Percentiles rank a stretch among this genome's conserved stretches.
Conservation (phyloP, 1,284 basidiomycete genomes). For the Tilletia setariae region DNA sequence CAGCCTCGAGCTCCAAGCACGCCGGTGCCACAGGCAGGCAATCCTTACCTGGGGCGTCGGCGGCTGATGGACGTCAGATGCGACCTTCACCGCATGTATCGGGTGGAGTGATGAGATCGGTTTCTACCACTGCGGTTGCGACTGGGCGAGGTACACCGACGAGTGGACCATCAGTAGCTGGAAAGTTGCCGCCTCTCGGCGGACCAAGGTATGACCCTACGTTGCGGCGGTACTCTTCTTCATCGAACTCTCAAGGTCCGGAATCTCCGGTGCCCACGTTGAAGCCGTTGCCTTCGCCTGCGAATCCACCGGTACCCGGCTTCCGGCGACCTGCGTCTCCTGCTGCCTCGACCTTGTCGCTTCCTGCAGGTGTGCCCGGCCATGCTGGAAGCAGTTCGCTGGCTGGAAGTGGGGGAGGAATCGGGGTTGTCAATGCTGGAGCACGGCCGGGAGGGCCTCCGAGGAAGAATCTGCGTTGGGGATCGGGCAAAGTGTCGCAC, state of each 20-base stretch:
- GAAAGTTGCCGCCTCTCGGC: neutral
- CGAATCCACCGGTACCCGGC: slow-evolving; percentile 10
- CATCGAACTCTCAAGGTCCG: slow-evolving; percentile 3
- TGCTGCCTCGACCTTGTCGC: slow-evolving; percentile 25
- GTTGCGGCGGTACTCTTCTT: neutral
- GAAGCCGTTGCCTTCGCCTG: neutral
- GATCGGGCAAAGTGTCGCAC: slow-evolving; percentile 44
- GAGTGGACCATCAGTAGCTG: neutral
- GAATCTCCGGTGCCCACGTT: neutral
- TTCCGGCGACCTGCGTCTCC: slow-evolving; percentile 21
- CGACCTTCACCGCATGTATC: too few relatives aligned
- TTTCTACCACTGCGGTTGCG: neutral
- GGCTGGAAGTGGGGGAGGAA: slow-evolving; percentile 18
- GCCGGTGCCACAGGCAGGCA: too few relatives aligned
- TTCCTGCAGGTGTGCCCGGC: slow-evolving; percentile 21
- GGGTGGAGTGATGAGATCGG: too few relatives aligned
- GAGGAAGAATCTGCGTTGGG: slow-evolving; percentile 50
- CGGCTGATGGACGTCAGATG: too few relatives aligned
- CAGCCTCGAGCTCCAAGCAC: neutral
- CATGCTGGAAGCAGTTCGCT: slow-evolving; percentile 23
- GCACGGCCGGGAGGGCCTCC: slow-evolving; percentile 33
- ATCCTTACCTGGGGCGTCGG: too few relatives aligned
- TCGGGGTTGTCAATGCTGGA: slow-evolving; percentile 18
- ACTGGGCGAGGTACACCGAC: neutral
- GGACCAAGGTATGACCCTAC: neutral